Evolutionary conservation across 768 basidiomycete species (phyloP).

Genomic region (Dentipellis fragilis): DNA sequence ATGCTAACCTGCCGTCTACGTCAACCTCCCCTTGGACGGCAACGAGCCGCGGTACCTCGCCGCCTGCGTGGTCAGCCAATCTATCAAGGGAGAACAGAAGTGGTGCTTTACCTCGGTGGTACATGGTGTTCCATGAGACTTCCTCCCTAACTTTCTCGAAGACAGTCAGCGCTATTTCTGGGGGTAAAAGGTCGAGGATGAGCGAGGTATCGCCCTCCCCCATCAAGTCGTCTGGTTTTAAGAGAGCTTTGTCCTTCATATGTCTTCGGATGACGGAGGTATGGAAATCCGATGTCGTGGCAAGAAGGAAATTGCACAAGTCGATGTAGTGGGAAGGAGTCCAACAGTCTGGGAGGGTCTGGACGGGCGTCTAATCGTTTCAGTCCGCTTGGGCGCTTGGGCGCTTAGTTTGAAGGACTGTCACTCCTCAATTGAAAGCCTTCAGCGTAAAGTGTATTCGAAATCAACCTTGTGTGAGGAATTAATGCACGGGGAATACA

Average conservation of each 20-base stretch:
- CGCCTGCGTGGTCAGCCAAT: slow-evolving; percentile 32
- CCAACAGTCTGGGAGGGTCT: too few relatives aligned
- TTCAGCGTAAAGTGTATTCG: too few relatives aligned
- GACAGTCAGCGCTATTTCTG: slow-evolving; percentile 40
- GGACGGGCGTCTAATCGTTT: too few relatives aligned
- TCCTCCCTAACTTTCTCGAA: slow-evolving; percentile 53
- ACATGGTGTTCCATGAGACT: slow-evolving; percentile 66
- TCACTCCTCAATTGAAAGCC: too few relatives aligned
- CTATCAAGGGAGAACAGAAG: not conserved
- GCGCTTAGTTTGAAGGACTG: not conserved
- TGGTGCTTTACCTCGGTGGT: slow-evolving; percentile 49
- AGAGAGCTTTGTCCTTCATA: not conserved
- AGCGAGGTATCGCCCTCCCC: slow-evolving; percentile 65
- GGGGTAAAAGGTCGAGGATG: slow-evolving; percentile 46
- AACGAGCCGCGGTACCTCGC: slow-evolving; percentile 60
- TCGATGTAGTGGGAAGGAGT: too few relatives aligned
- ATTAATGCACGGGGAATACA: too few relatives aligned
- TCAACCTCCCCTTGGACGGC: slow-evolving; percentile 51
- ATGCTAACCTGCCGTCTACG: slow-evolving; percentile 35
- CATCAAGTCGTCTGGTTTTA: slow-evolving; percentile 25
- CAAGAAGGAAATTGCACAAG: too few relatives aligned
- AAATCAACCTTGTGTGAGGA: too few relatives aligned
- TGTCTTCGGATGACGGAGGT: too few relatives aligned
- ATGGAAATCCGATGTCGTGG: too few relatives aligned
- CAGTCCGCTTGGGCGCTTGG: too few relatives aligned